Base-by-base conservation (phyloP, 352 stramenopile species). In the Hyaloperonospora arabidopsidis region DNA sequence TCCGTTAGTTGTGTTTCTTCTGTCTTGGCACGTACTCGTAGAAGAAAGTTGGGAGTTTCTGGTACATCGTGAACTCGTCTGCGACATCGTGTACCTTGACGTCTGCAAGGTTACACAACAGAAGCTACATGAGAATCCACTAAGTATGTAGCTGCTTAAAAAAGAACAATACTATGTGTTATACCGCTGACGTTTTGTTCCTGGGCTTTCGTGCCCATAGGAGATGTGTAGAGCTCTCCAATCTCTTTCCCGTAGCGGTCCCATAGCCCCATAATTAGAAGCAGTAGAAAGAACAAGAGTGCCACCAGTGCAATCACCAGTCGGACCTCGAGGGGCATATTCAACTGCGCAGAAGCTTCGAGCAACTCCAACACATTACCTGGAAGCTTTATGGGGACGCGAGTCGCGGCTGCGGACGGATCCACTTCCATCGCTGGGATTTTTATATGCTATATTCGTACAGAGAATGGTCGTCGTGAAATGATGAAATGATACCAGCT, bases 11-110 rank as follows among this genome's bases (percentile, higher is more conserved):
- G 38, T 8, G 4, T 41, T 77, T 82, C 59, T 86, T 87, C 49
- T 79, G 84, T 46, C 61, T 58, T n/a, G 74, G 72, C 70, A 81
- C 79, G 64, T 90, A 93, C 60, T 93, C 82, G 72, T 93, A 93
- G 62, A 93, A 93, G 54, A 93, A 93, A 15, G 82, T 93, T 0
- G 82, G 82, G 18, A 93, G 63, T 50, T 86, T 90, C 61, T 90
- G 79, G 66, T 93, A 93, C 14, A 89, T 78, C 2, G 79, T 80
- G 61, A 84, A 93, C 56, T 93, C 79, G 63, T 89, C 79, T 14
- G 77, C 72, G 4, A 86, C 79, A 41, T 81, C 75, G 61, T 89
- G 81, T 52, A 82, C 74, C 18, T 80, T 80, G 36, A 73, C 59
- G 13, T 86, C 74, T 67, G 50, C 46, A 19, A 54, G 43, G 7